phyloP scores from a whole-genome alignment of 768 basidiomycete species.

The Suillus discolor region DNA sequence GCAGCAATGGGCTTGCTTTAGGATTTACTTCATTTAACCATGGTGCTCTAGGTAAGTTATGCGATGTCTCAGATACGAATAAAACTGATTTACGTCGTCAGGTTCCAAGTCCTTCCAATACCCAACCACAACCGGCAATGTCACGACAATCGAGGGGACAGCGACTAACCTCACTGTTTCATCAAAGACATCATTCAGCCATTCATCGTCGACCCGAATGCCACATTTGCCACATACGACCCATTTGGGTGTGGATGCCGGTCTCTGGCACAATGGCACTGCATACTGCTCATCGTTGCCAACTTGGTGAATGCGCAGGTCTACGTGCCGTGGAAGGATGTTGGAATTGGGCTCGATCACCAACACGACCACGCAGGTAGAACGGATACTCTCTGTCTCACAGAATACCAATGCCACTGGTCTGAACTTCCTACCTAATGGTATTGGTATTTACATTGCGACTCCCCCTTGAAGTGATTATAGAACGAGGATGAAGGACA shows the following conservation, averaged over 20 bases:
- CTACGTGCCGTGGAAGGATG: slow-evolving; percentile 19
- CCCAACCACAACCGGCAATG: slow-evolving; percentile 24
- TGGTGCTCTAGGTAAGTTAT: too few relatives aligned
- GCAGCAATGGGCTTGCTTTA: too few relatives aligned
- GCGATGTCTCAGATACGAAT: too few relatives aligned
- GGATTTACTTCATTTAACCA: too few relatives aligned
- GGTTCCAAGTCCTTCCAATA: slow-evolving; percentile 31
- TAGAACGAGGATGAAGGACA: neutral
- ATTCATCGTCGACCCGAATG: slow-evolving; percentile 22
- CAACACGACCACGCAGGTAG: slow-evolving; percentile 21
- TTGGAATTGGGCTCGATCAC: slow-evolving; percentile 21
- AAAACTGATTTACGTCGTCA: too few relatives aligned
- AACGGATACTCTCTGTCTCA: slow-evolving; percentile 14
- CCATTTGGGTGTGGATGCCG: slow-evolving; percentile 25
- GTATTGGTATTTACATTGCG: slow-evolving; percentile 25
- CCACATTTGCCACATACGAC: slow-evolving; percentile 11
- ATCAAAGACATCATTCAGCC: slow-evolving; percentile 17
- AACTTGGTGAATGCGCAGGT: slow-evolving; percentile 8
- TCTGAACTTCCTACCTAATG: slow-evolving; percentile 18
- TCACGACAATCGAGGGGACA: slow-evolving; percentile 26
- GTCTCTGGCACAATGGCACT: slow-evolving; percentile 26
- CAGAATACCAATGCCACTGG: slow-evolving; percentile 25
- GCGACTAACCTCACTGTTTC: slow-evolving; percentile 13
- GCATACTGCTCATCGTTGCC: slow-evolving; percentile 23
- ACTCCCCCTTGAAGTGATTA: slow-evolving; percentile 4